Base-by-base conservation (phyloP, 371 early-diverging fungal genomes). In the Circinella minor region DNA sequence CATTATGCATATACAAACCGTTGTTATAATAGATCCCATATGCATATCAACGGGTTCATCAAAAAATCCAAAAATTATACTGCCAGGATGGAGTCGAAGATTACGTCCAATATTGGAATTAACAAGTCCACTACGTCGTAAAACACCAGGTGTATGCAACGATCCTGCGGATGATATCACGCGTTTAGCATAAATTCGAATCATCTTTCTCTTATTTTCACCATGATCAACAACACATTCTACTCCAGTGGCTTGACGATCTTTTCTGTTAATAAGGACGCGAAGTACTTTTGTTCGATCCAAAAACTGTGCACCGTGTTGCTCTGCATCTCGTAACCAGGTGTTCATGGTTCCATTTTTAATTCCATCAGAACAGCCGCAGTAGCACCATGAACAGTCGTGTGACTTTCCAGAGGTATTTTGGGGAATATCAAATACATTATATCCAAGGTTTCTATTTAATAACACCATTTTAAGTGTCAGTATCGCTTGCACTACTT, bases 311-410 rank as follows among this genome's bases (percentile, higher is more conserved):
- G 89, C 86, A 9, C 89, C 90, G 63, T 82, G 63, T 8, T 82
- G 71, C 48, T 83, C 75, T 49, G 93, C 93, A 65, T 92, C 92
- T n/a, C 76, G 67, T 54, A 92, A 85, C 82, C 84, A 93, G 4
- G 91, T 91, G 71, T 84, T 80, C 64, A 83, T 77, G 1, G 89
- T 83, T 7, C 90, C 81, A 72, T 91, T 89, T 72, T 94, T 93
- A 67, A 88, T 86, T 4, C 88, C 91, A 61, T 81, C 85, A 55
- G 83, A 81, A 70, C 93, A 94, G 4, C 93, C 94, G 39, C 85
- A 80, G 37, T 78, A 79, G 61, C 93, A 93, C 66, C 72, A 86
- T 10, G 87, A 90, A 68, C 92, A 92, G 18, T 74, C 69, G 70
- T 92, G 92, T 15, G 74, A 49, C 7, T 82, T 71, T 5, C 79